Evolutionary conservation across 129 eudicot genomes (phyloP).

Genomic region (Chrysanthemum seticuspe): DNA sequence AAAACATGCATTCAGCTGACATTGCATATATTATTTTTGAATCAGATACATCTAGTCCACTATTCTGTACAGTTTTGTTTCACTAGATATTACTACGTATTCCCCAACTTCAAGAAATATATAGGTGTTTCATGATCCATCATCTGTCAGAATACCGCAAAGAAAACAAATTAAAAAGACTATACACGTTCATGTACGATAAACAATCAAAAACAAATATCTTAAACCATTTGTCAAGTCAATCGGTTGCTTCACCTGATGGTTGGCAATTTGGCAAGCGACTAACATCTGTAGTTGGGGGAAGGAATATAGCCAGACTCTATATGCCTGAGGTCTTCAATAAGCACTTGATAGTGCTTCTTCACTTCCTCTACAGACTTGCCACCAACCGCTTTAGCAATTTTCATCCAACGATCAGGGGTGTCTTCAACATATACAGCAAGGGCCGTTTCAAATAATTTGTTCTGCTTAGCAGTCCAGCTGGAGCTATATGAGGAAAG

Average conservation of each 20-base stretch:
- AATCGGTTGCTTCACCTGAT: conserved; percentile 21
- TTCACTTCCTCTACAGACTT: conserved; percentile 78
- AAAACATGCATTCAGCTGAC: too few relatives aligned
- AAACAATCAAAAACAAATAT: neutral
- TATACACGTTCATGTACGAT: neutral
- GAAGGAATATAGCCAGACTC: conserved; percentile 66
- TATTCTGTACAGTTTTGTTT: conserved; percentile 17
- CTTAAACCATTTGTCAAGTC: neutral
- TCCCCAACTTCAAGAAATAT: neutral
- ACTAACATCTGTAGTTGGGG: conserved; percentile 44
- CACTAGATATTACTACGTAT: conserved; percentile 1
- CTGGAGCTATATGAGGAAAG: conserved; percentile 37
- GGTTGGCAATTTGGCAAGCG: neutral
- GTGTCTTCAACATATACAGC: conserved; percentile 61
- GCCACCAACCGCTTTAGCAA: conserved; percentile 63
- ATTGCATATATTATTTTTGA: neutral
- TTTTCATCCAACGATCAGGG: conserved; percentile 71
- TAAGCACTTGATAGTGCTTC: conserved; percentile 62
- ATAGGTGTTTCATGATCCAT: conserved; percentile 5
- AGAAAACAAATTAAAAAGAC: neutral
- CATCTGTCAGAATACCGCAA: neutral
- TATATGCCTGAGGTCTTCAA: conserved; percentile 60
- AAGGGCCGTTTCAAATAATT: conserved; percentile 67
- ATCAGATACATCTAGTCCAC: conserved; percentile 3
- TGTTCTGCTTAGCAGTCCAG: conserved; percentile 71